Evolutionary conservation across 805 yeast genomes (phyloP).

Genomic region (Saccharomycopsis oosterbeekiorum): DNA sequence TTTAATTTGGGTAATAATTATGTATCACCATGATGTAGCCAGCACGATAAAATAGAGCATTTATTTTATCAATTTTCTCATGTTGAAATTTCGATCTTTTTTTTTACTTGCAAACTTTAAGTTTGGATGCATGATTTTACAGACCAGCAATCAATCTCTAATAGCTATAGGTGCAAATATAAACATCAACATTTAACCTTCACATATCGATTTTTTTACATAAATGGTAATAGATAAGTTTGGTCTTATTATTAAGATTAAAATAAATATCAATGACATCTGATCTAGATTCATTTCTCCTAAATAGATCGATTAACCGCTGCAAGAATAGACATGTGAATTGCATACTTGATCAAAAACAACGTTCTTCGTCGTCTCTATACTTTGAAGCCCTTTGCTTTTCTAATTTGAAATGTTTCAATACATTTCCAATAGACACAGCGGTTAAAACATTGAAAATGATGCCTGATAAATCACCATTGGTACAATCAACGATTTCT

Average conservation of each 20-base stretch:
- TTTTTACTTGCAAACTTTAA: too few relatives aligned
- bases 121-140: too few relatives aligned
- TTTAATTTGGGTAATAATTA: background rate
- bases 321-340: background rate
- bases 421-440: background rate
- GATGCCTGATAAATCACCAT: background rate
- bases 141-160: too few relatives aligned
- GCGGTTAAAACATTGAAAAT: background rate
- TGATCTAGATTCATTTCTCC: background rate
- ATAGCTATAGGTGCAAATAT: too few relatives aligned
- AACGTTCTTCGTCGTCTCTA: background rate
- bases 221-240: too few relatives aligned
- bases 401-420: background rate
- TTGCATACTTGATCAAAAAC: background rate
- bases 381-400: background rate
- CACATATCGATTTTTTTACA: too few relatives aligned
- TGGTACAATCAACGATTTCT: background rate
- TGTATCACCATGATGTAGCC: background rate
- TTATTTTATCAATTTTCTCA: too few relatives aligned
- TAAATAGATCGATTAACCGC: background rate
- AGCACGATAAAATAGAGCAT: background rate
- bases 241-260: too few relatives aligned
- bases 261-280: background rate
- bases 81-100: too few relatives aligned
- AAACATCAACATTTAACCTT: too few relatives aligned